Evolutionary conservation across 192 early-diverging fungal species (phyloP), one percentile per base, ranked within the genome.

Genomic region (Coemansia asiatica): DNA sequence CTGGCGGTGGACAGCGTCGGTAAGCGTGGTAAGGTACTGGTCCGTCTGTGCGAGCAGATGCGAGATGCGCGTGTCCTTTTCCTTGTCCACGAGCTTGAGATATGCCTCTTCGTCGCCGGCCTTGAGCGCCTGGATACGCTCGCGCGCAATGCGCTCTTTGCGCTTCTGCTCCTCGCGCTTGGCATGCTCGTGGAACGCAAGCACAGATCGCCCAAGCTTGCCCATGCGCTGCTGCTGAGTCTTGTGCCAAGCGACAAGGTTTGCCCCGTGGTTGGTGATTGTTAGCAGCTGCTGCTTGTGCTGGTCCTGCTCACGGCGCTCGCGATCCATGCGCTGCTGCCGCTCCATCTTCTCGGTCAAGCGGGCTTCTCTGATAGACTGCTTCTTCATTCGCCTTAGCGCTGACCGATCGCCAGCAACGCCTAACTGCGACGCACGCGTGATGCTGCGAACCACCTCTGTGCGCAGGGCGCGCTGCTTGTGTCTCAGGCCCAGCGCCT

Each of bases 31-130:
- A 57, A 99, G 84, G 70, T 92, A 99, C 47, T 82, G 60, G 75
- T 92, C 88, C 6, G 97, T 99, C 82, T 98, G 95, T 63, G 84
- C 81, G 27, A 99, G 83, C 79, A 99, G 75, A 61, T 94, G 91
- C 31, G 91, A 89, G 62, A 99, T 91, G 75, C 97, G 93, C 38
- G 89, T 97, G 75, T 99, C 94, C 82, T 99, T 99, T 40, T 91
- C 91, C 83, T 94, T 81, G 75, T 98, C 95, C 58, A 99, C 86
- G 48, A 99, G 86, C 71, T 93, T 91, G 71, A 97, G 81, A 74
- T 99, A 99, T 1, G 94, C 94, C 63, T 95, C 96, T 76, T 99
- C 97, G 80, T 99, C 95, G 84, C 97, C 94, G 53, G 89, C 92
- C 84, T 93, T 95, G 67, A 99, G 87, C 25, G 97, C 97, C 67